Percentiles rank a stretch among this genome's conserved stretches.
phyloP scores from a whole-genome alignment of 495 filamentous ascomycete genomes.

The Tuber microsphaerosporum region DNA sequence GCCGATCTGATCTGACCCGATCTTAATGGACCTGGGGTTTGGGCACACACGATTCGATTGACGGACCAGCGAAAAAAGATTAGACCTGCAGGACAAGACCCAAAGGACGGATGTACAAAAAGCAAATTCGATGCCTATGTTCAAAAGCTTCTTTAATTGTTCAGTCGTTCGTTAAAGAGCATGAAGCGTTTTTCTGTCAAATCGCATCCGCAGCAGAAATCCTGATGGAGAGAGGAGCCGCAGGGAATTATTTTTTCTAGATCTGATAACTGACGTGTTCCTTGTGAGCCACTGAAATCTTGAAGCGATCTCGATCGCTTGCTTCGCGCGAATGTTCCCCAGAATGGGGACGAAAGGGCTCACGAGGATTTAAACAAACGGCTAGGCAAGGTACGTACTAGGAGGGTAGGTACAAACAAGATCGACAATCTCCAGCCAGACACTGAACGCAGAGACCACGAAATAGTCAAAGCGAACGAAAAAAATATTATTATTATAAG shows the following conservation, averaged over 20 bases:
- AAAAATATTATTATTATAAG: neutral
- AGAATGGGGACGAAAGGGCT: conserved; percentile 26
- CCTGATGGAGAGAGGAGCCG: conserved; percentile 2
- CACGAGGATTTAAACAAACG: conserved; percentile 24
- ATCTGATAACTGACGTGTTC: conserved; percentile 36
- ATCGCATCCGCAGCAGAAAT: conserved; percentile 18
- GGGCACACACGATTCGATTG: conserved; percentile 23
- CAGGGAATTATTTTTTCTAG: conserved; percentile 26
- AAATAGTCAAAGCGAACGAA: conserved; percentile 1
- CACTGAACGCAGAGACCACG: neutral
- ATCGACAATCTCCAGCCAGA: conserved; percentile 8
- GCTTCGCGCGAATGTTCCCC: conserved; percentile 15
- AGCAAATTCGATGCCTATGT: conserved; percentile 17
- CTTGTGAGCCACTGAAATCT: conserved; percentile 12
- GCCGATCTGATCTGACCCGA: conserved; percentile 24
- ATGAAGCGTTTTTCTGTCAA: conserved; percentile 19
- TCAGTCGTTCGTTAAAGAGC: conserved; percentile 25
- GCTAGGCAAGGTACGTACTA: conserved; percentile 30
- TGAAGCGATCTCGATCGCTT: conserved; percentile 33
- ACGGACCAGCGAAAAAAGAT: conserved; percentile 12
- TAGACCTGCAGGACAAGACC: conserved; percentile 10
- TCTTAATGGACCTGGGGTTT: conserved; percentile 22
- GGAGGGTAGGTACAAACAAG: conserved; percentile 34
- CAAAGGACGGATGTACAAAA: neutral
- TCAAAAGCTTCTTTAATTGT: conserved; percentile 23